Base-by-base conservation (phyloP, 345 rosid species). In the Euphorbia peplus region DNA sequence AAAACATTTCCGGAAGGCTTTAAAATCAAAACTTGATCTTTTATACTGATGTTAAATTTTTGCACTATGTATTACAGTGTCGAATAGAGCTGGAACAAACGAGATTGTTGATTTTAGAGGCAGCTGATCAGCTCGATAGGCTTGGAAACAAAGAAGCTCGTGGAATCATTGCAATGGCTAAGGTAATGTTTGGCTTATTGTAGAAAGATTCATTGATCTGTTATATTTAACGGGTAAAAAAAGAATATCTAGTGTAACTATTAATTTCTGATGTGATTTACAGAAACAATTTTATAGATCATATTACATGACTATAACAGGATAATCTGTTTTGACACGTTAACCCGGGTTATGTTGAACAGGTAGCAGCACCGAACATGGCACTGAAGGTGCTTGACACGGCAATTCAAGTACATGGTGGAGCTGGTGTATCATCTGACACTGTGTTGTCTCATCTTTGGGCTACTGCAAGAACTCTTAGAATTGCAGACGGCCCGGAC, bases 361-460 rank as follows among this genome's bases (percentile, higher is more conserved):
- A 93, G 98, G 99, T 91, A 28, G 96, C 99, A 42, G 90, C 99
- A 64, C 99, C 96, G 69, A 91, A 83, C 82, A 95, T 87, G 98
- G 93, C 95, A 5, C 83, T 91, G 39, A 83, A 73, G 85, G 98
- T 95, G 51, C 83, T 95, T 0, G 97, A 95, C 82, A 86, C 62
- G 76, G 93, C 98, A 28, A 91, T 95, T 64, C 98, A 91, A 85
- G 96, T 87, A 64, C 99, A 93, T 25, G 96, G 97, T 42, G 98
- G 79, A 13, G 95, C 92, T 0, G 95, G 97, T 11, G 25, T 89
- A 42, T 93, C 95, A 2, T 88, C 93, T 0, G 97, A 91, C 72
- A 93, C 95, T 0, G 90, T 85, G 53, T 77, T 91, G 53, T 77
- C 99, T 0, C 99, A 90, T 76, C 88, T 91, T 26, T 95, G 96